Conservation (phyloP, 768 basidiomycete species). For the Leucogyrophana mollusca region DNA sequence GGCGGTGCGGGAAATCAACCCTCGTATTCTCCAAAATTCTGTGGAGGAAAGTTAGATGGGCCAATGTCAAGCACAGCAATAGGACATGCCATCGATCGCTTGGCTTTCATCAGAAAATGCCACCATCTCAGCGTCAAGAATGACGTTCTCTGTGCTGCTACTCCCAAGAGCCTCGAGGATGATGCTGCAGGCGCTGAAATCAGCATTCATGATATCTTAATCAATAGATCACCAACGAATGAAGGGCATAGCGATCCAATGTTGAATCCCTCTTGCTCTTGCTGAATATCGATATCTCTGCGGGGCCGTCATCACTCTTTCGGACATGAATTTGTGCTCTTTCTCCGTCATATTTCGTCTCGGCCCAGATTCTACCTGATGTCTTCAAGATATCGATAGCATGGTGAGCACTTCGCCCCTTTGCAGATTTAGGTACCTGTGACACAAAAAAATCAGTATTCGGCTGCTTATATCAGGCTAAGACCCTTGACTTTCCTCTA, state of each 20-base stretch:
- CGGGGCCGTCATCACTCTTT: constrained; percentile 32
- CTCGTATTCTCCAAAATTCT: constrained; percentile 80
- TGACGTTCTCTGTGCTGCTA: constrained; percentile 39
- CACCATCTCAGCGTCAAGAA: constrained; percentile 89
- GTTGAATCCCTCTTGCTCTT: constrained; percentile 88
- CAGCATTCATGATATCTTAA: not conserved
- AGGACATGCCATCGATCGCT: constrained; percentile 65
- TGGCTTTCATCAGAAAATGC: constrained; percentile 60
- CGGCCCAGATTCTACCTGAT: constrained; percentile 60
- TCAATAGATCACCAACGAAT: constrained; percentile 30
- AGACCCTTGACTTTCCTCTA: constrained; percentile 47
- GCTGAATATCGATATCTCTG: constrained; percentile 76
- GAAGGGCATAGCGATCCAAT: constrained; percentile 66
- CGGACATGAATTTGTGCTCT: constrained; percentile 90
- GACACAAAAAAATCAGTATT: not conserved
- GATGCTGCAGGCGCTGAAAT: constrained; percentile 35
- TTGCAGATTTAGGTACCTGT: constrained; percentile 81
- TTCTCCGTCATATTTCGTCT: constrained; percentile 95
- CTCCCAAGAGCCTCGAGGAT: constrained; percentile 59
- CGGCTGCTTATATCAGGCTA: not conserved
- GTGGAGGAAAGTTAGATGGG: not conserved
- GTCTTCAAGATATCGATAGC: constrained; percentile 42
- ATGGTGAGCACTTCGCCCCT: constrained; percentile 61
- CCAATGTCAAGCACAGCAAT: not conserved
- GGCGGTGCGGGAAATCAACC: constrained; percentile 58